phyloP scores from a whole-genome alignment of 2,329 filamentous ascomycete genomes.

The Aspergillus pseudoviridinutans region DNA sequence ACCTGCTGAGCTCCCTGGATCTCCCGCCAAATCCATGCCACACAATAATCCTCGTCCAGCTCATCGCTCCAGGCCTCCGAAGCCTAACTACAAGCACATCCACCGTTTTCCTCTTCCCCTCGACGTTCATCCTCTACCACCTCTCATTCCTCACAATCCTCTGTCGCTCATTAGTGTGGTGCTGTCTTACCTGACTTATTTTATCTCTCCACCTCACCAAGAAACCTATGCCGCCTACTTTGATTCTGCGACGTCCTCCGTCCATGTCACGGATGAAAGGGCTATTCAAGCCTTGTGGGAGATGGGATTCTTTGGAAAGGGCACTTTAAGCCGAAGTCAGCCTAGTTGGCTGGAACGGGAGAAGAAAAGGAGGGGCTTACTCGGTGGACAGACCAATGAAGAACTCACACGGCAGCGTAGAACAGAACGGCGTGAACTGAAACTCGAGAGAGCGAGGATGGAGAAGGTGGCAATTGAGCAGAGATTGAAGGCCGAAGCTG shows the following conservation, averaged over 20 bases:
- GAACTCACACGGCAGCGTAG: constrained; percentile 72
- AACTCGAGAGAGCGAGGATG: constrained; percentile 84
- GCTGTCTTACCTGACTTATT: constrained; percentile 71
- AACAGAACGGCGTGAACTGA: constrained; percentile 76
- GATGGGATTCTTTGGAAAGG: constrained; percentile 96
- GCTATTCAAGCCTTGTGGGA: constrained; percentile 86
- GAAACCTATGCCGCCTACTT: constrained; percentile 70
- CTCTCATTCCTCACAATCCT: constrained; percentile 88
- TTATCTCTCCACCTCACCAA: constrained; percentile 59
- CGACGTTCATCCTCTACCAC: constrained; percentile 76
- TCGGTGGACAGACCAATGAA: constrained; percentile 70
- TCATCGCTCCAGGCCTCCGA: constrained; percentile 27
- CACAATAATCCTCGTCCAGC: constrained; percentile 17
- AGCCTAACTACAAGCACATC: constrained; percentile 65
- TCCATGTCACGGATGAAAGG: constrained; percentile 74
- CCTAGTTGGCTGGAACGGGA: constrained; percentile 87
- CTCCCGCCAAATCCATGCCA: constrained; percentile 12
- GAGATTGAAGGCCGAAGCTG: constrained; percentile 56
- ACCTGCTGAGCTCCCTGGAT: constrained; percentile 8
- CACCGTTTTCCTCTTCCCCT: constrained; percentile 79
- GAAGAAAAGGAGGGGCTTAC: constrained; percentile 64
- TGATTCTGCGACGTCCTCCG: constrained; percentile 73
- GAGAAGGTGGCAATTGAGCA: constrained; percentile 80
- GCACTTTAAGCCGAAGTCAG: constrained; percentile 87
- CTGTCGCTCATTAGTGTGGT: constrained; percentile 78